phyloP scores from a whole-genome alignment of 768 basidiomycete species.

The Pisolithus tinctorius region DNA sequence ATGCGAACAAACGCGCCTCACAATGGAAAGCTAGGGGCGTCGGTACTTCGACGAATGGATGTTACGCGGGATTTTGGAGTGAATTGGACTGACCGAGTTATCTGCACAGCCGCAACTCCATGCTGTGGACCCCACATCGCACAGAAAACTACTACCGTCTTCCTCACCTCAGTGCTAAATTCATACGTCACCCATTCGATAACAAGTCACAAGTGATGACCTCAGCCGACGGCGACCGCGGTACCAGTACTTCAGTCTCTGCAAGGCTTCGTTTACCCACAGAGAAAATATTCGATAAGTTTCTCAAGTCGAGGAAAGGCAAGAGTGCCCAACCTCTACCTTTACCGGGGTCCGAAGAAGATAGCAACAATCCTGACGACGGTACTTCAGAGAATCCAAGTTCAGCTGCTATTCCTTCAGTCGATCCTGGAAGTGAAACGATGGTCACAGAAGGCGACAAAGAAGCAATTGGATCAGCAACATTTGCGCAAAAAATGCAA shows the following conservation, averaged over 20 bases:
- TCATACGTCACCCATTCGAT: too few species aligned
- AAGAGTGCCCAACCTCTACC: conserved; percentile 11
- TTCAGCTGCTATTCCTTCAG: conserved; percentile 5
- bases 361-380: conserved; percentile 2
- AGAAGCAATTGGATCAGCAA: conserved; percentile 32
- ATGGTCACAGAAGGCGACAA: conserved; percentile 6
- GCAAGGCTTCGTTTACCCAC: conserved; percentile 9
- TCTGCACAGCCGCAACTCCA: too few species aligned
- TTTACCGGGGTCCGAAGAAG: conserved; percentile 9
- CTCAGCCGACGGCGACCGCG: not conserved
- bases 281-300: conserved; percentile 11
- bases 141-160: too few species aligned
- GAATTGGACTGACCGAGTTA: too few species aligned
- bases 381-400: conserved; percentile 2
- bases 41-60: too few species aligned
- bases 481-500: conserved; percentile 48
- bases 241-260: not conserved
- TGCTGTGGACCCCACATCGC: too few species aligned
- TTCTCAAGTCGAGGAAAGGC: conserved; percentile 11
- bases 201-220: not conserved
- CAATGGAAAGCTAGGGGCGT: too few species aligned
- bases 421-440: conserved; percentile 1
- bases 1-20: too few species aligned
- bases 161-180: too few species aligned
- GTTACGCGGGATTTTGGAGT: too few species aligned